Conservation (phyloP, 306 rosid genomes). For the Styphnolobium japonicum region DNA sequence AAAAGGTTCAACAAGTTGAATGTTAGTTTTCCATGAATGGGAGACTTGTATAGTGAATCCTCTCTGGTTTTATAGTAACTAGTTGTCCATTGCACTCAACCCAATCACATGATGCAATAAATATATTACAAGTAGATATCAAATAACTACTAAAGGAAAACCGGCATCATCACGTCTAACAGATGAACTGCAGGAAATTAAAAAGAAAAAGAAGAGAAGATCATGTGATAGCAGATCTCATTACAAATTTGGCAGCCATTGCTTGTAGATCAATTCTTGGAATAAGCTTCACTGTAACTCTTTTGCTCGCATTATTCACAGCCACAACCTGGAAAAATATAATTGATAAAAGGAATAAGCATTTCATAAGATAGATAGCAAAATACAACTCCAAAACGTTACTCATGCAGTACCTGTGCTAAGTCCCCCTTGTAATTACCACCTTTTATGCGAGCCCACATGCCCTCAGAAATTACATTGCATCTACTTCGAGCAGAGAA, state of each 20-base stretch:
- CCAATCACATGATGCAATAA: neutral
- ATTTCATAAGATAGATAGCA: conserved; percentile 5
- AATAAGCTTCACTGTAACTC: conserved; percentile 79
- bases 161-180: neutral
- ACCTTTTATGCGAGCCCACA: conserved; percentile 86
- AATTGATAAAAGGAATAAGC: conserved; percentile 22
- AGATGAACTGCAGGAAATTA: neutral
- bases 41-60: neutral
- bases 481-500: conserved; percentile 48
- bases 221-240: conserved; percentile 1
- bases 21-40: neutral
- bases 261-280: conserved; percentile 89
- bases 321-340: conserved; percentile 60
- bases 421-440: conserved; percentile 95
- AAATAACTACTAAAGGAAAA: conserved; percentile 7
- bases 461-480: conserved; percentile 67
- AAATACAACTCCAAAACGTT: neutral
- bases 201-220: neutral
- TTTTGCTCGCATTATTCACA: conserved; percentile 58
- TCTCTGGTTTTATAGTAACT: neutral
- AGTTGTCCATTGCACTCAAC: neutral
- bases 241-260: conserved; percentile 91
- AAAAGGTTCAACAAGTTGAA: neutral
- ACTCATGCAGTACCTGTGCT: conserved; percentile 64
- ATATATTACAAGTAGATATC: neutral